These are phyloP conservation scores for Vitis hybrid DNA, from an alignment of 177 flowering plant genomes.

Conservation along the genomic window DNA sequence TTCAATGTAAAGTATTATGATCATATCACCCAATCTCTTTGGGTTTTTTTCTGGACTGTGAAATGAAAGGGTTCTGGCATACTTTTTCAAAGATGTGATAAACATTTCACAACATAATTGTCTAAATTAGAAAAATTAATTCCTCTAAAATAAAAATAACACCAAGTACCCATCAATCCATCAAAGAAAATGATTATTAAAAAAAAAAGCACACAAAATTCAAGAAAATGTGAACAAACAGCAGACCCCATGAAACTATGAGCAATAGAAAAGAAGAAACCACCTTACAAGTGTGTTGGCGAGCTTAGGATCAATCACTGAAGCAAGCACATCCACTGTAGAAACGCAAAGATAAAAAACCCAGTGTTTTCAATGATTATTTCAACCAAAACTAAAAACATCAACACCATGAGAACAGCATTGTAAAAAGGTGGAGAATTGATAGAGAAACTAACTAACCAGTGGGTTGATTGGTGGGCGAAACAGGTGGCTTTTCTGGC, in stretches of 20 bases:
- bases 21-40: too few relatives aligned
- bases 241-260: not conserved
- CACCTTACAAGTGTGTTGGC: constrained; percentile 77
- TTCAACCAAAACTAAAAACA: not conserved
- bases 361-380: too few relatives aligned
- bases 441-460: constrained; percentile 29
- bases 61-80: too few relatives aligned
- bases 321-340: constrained; percentile 63
- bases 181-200: too few relatives aligned
- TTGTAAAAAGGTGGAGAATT: not conserved
- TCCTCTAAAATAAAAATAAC: not conserved
- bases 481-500: constrained; percentile 51
- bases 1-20: too few relatives aligned
- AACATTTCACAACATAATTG: too few relatives aligned
- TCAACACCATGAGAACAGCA: not conserved
- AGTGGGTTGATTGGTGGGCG: constrained; percentile 55
- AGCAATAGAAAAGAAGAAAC: not conserved
- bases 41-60: too few relatives aligned
- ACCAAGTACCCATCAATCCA: too few relatives aligned
- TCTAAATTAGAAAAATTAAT: too few relatives aligned
- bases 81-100: too few relatives aligned
- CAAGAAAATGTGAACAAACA: not conserved
- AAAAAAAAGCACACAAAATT: not conserved
- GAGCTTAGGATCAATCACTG: constrained; percentile 61
- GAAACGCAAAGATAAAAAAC: not conserved